Base-by-base conservation (phyloP, 176 grass and related monocot species). In the Saccharum officinarum region DNA sequence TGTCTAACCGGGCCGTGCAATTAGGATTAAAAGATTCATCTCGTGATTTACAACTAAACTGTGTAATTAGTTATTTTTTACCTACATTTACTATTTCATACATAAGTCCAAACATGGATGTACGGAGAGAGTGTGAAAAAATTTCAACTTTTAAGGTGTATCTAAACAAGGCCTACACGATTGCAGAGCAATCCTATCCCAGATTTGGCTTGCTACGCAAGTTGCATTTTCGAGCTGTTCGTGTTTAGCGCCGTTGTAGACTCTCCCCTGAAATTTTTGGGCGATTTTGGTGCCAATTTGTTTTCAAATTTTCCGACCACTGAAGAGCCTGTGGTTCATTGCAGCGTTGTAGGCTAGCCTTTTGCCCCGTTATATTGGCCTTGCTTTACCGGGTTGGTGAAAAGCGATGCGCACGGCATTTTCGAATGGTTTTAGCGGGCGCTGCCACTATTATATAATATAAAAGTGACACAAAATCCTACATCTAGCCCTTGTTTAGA, bases 391-490 rank as follows among this genome's bases (percentile, higher is more conserved):
- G 3, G 33, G 36, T 66, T 44, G 66, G 79, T 59, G 34, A 28
- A 78, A 63, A 78, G 37, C n/a, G 63, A 15, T 16, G 60, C 1
- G 5, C 59, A 26, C n/a, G 2, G 6, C 74, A 61, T 80, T 80
- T 90, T 90, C 49, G 61, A 90, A 83, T 15, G 69, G 40, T 49
- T 65, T 87, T 47, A 79, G 84, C 73, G 67, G 70, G 84, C 37
- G 26, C 37, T 60, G 69, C 14, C 34, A 12, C 36, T 60, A 49
- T 28, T 26, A 36, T 34, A 34, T 37, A 57, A 18, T 26, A 7
- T 38, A 38, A 22, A 67, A 18, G 20, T 57, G 46, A 46, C 7
- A 18, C 5, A 39, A 22, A 9, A 11, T 28, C 15, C 1, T 49
- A 30, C 20, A 17, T 30, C 4, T 18, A n/a, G n/a, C n/a, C n/a